Conservation (phyloP, 2,329 filamentous ascomycete genomes). For the Fusarium incarnatum region DNA sequence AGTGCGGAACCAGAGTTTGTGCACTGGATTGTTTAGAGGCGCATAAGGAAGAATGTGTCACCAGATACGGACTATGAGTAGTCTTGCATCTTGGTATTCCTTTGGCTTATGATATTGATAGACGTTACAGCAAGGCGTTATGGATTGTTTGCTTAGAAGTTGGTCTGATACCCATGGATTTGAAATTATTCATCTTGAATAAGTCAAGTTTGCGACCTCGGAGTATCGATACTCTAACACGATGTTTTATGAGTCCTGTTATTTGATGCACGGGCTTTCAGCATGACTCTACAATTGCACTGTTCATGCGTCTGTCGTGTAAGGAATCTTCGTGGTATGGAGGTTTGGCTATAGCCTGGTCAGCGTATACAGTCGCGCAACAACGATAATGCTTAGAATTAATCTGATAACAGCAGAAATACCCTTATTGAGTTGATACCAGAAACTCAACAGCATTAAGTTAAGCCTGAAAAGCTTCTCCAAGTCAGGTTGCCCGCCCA, state of each 20-base stretch:
- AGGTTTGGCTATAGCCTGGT: not conserved
- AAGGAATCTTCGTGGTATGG: not conserved
- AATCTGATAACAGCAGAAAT: not conserved
- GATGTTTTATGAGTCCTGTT: not conserved
- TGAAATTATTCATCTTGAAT: not conserved
- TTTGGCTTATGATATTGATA: slow-evolving; percentile 1
- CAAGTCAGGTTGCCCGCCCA: not conserved
- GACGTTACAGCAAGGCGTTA: slow-evolving; percentile 34
- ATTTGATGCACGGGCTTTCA: not conserved
- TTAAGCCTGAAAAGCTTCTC: not conserved
- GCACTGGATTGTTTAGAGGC: slow-evolving; percentile 78
- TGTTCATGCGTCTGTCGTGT: not conserved
- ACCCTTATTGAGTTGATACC: not conserved
- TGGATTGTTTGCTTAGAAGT: slow-evolving; percentile 34
- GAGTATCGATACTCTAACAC: not conserved
- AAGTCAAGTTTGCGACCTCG: slow-evolving; percentile 13
- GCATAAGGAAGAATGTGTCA: slow-evolving; percentile 78
- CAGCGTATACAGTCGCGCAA: not conserved
- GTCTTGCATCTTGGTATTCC: not conserved
- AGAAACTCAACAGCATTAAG: not conserved
- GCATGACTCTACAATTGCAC: not conserved
- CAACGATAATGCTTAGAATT: not conserved
- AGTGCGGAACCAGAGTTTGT: slow-evolving; percentile 83
- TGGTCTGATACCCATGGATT: slow-evolving; percentile 44
- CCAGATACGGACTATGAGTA: slow-evolving; percentile 66